Evolutionary conservation across 108 stramenopile genomes (phyloP), one percentile per base, ranked within the genome.

Genomic region (Chaetoceros muelleri): DNA sequence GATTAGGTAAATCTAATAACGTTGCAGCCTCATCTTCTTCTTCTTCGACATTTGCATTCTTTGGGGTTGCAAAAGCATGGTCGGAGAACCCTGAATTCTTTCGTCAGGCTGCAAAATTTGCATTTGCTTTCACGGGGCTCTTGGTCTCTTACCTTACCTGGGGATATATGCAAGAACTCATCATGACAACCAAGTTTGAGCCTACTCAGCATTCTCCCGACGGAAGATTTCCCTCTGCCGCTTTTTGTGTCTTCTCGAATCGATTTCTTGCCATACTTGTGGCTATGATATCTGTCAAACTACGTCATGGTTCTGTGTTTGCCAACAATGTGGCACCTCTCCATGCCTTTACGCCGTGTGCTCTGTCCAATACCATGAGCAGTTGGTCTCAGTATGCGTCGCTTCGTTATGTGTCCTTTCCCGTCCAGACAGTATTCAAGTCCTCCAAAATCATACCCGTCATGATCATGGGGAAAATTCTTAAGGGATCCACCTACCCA

Each of bases 161-260:
- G 99, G 99, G 99, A 20, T 94, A 97, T 61, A 74, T 96, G 78
- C 96, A 99, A 70, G 98, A 97, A 75, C 70, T 90, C 34, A 93
- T 99, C 59, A 95, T 97, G 93, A 96, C 95, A 5, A 91, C 90
- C 18, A 52, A 70, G 40, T 99, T 97, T 65, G 65, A 66, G 28
- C 81, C 91, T 8, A 94, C 93, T 2, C 54, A 62, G 2, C 57
- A 54, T 20, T 84, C 83, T 23, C 86, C 84, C 26, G 71, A 64
- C 47, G 98, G 95, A 13, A 74, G 75, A 40, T 98, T 93, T 71
- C 92, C 95, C 30, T 87, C 85, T 22, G 95, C 96, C 24, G 94
- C 94, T 7, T 95, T 95, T 53, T 93, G 94, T 58, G 98, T 99
- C 58, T 99, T 99, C 64, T 87, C 78, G 46, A 98, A 97, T 60